Percentiles rank a stretch among this genome's conserved stretches.
These are phyloP conservation scores for Ustilago vetiveriae DNA, from an alignment of 1,284 basidiomycete species.

Conservation along the genomic window DNA sequence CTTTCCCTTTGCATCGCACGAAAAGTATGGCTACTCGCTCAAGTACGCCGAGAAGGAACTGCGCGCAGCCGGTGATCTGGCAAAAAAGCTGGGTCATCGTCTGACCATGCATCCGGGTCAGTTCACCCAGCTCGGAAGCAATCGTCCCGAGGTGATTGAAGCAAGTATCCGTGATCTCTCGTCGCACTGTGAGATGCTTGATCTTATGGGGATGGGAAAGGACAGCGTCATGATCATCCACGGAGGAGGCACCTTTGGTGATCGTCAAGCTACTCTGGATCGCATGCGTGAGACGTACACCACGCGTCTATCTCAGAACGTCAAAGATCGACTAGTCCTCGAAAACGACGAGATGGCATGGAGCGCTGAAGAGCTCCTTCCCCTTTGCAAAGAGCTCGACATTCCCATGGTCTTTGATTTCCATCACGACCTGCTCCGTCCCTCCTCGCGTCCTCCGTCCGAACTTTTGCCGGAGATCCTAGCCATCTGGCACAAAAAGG, in stretches of 20 bases:
- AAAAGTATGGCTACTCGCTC: conserved; percentile 80
- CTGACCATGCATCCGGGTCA: conserved; percentile 85
- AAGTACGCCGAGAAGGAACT: conserved; percentile 74
- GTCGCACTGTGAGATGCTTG: conserved; percentile 87
- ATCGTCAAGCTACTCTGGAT: conserved; percentile 77
- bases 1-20: conserved; percentile 89
- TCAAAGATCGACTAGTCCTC: conserved; percentile 80
- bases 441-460: conserved; percentile 57
- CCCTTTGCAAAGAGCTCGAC: conserved; percentile 80
- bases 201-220: conserved; percentile 79
- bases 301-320: conserved; percentile 73
- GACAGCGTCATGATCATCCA: conserved; percentile 81
- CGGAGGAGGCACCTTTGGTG: conserved; percentile 79
- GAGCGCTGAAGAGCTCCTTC: conserved; percentile 83
- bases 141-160: conserved; percentile 77
- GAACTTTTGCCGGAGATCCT: conserved; percentile 78
- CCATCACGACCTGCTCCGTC: conserved; percentile 66
- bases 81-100: conserved; percentile 79
- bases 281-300: conserved; percentile 79
- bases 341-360: conserved; percentile 95
- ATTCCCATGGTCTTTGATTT: conserved; percentile 74
- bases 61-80: conserved; percentile 76
- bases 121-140: conserved; percentile 84
- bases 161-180: conserved; percentile 80
- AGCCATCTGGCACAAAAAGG: conserved; percentile 77